A percentile compares a stretch with the other conserved stretches of the same genome.
Conservation (phyloP, 805 yeast species). For the Yarrowia sp. region DNA sequence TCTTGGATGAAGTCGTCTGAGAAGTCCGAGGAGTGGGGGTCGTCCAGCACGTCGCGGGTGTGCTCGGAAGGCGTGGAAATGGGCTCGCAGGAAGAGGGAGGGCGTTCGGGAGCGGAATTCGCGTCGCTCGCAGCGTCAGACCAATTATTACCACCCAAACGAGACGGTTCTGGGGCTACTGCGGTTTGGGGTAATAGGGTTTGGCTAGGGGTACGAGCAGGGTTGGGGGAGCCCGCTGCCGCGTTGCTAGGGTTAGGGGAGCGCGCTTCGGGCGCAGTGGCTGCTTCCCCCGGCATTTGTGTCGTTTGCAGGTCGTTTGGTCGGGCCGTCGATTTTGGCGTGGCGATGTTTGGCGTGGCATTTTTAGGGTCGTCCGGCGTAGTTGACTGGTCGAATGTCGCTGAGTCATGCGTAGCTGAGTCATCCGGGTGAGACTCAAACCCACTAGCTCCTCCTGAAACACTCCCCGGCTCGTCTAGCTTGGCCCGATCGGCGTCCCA, state of each 20-base stretch:
- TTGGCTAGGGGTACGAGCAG: slow-evolving; percentile 12
- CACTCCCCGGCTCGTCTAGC: too few relatives aligned
- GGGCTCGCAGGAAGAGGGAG: too few relatives aligned
- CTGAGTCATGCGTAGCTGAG: too few relatives aligned
- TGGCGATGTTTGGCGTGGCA: too few relatives aligned
- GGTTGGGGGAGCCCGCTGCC: background rate
- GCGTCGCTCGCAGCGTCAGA: background rate
- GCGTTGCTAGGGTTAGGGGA: background rate
- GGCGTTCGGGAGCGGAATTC: background rate
- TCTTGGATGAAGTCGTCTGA: background rate
- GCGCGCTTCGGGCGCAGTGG: too few relatives aligned
- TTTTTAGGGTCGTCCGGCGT: too few relatives aligned
- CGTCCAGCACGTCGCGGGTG: background rate
- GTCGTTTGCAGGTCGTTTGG: too few relatives aligned
- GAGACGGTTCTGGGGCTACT: background rate
- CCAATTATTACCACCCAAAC: slow-evolving; percentile 4
- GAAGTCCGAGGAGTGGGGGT: background rate
- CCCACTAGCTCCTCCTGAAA: too few relatives aligned
- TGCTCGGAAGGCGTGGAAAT: background rate
- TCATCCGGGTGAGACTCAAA: too few relatives aligned
- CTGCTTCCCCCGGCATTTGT: too few relatives aligned
- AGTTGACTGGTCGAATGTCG: too few relatives aligned
- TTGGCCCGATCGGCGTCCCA: background rate
- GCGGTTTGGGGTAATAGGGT: slow-evolving; percentile 2
- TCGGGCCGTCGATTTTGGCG: too few relatives aligned